Base-by-base conservation (phyloP, 306 rosid genomes). In the Comarum palustre region DNA sequence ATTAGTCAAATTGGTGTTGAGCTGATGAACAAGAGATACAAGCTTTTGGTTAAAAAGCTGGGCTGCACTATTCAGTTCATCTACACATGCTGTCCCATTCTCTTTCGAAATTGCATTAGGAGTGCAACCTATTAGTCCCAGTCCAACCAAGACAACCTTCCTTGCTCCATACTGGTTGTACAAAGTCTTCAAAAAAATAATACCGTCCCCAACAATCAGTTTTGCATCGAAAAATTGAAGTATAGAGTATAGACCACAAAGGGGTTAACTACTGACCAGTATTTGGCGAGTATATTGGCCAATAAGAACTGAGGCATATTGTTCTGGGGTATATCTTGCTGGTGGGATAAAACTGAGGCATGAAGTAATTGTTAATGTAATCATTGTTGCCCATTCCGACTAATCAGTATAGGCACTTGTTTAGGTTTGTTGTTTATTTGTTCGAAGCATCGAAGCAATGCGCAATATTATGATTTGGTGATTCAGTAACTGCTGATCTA, bases 341-440 rank as follows among this genome's bases (percentile, higher is more conserved):
- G 25, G 90, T 45, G 8, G 73, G 69, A 77, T 83, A 88, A 39
- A 34, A 39, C 29, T 46, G 29, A 24, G 94, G 89, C 74, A 59
- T 19, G 78, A 75, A 91, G 68, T 86, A 91, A 68, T 88, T 91
- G 77, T 46, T 82, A 19, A 87, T 24, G 81, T 83, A 91, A 73
- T 88, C 97, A 31, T 88, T 88, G 64, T 36, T 81, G 2, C 97
- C 97, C 11, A 88, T 80, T 25, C 48, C 70, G 24, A 91, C 78
- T 25, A 74, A n/a, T n/a, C n/a, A 80, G 72, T 87, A 91, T 63
- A 91, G 78, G 75, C 97, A 91, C 54, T 84, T 85, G 6, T 58
- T 66, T 46, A n/a, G 1, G 89, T 78, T 13, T 71, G 36, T 1
- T 19, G 29, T 27, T 9, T 43, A 57, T 66, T 47, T 17, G 39